These are phyloP conservation scores for Coccomyxa subellipsoidea DNA, from an alignment of 163 green algal species.

Conservation along the genomic window DNA sequence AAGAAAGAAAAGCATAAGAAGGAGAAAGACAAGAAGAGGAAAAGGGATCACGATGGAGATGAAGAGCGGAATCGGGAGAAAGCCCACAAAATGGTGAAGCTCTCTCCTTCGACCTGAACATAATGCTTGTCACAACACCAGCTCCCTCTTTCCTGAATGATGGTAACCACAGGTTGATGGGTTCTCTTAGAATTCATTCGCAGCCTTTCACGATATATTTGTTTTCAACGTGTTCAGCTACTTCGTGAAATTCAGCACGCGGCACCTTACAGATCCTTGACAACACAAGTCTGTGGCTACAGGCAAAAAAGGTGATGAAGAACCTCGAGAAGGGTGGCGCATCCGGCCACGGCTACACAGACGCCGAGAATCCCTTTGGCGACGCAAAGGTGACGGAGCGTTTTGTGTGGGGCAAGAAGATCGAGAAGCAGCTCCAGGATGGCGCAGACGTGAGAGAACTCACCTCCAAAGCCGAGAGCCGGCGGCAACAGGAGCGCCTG, in stretches of 20 bases:
- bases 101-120: neutral
- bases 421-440: constrained; percentile 75
- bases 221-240: too few relatives aligned
- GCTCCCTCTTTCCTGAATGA: neutral
- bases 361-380: constrained; percentile 73
- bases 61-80: constrained; percentile 8
- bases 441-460: constrained; percentile 75
- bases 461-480: constrained; percentile 54
- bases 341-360: constrained; percentile 53
- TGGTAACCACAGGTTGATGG: neutral
- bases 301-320: constrained; percentile 73
- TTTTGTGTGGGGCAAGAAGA: constrained; percentile 97
- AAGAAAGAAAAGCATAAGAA: constrained; percentile 49
- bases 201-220: too few relatives aligned
- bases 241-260: too few relatives aligned
- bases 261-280: neutral
- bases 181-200: neutral
- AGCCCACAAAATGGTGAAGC: constrained; percentile 13
- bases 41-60: constrained; percentile 14
- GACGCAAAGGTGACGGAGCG: constrained; percentile 55
- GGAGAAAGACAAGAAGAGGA: constrained; percentile 40
- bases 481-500: constrained; percentile 60
- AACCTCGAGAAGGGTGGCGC: constrained; percentile 59
- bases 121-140: neutral
- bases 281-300: neutral